phyloP scores from a whole-genome alignment of 352 stramenopile genomes.

The Globisporangium paddicum region DNA sequence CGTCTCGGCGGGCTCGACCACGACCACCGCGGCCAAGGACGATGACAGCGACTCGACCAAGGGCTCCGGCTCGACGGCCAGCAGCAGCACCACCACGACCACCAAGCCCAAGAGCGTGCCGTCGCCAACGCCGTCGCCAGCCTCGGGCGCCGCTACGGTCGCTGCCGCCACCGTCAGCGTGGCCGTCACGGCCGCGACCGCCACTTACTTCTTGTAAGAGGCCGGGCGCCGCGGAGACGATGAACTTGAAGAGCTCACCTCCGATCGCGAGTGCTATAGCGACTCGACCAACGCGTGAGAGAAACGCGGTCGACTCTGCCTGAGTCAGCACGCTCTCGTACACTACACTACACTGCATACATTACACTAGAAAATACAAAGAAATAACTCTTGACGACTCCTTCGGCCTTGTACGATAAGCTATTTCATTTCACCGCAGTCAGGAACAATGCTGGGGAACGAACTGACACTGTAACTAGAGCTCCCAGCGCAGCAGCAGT shows the following conservation, averaged over 20 bases:
- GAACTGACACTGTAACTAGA: too few relatives aligned
- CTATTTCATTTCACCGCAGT: too few relatives aligned
- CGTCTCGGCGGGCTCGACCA: not conserved
- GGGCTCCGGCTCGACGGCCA: conserved; percentile 10
- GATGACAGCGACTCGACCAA: not conserved
- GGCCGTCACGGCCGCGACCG: conserved; percentile 13
- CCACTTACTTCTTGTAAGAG: conserved; percentile 18
- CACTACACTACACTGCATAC: too few relatives aligned
- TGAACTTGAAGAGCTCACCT: not conserved
- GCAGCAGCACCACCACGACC: conserved; percentile 7
- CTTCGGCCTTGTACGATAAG: too few relatives aligned
- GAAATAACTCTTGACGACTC: too few relatives aligned
- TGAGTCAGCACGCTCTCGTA: too few relatives aligned
- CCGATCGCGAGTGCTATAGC: not conserved
- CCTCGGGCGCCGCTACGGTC: conserved; percentile 14
- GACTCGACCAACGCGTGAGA: not conserved
- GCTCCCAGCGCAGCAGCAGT: too few relatives aligned
- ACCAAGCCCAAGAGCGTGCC: conserved; percentile 7
- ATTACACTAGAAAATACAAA: too few relatives aligned
- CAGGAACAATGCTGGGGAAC: too few relatives aligned
- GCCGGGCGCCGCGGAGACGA: not conserved
- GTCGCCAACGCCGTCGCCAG: conserved; percentile 1
- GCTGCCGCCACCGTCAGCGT: conserved; percentile 6
- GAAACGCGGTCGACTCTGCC: too few relatives aligned
- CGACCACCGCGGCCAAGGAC: not conserved